Conservation (phyloP, 1,284 basidiomycete species). For the Apiotrichum akiyoshidainum region DNA sequence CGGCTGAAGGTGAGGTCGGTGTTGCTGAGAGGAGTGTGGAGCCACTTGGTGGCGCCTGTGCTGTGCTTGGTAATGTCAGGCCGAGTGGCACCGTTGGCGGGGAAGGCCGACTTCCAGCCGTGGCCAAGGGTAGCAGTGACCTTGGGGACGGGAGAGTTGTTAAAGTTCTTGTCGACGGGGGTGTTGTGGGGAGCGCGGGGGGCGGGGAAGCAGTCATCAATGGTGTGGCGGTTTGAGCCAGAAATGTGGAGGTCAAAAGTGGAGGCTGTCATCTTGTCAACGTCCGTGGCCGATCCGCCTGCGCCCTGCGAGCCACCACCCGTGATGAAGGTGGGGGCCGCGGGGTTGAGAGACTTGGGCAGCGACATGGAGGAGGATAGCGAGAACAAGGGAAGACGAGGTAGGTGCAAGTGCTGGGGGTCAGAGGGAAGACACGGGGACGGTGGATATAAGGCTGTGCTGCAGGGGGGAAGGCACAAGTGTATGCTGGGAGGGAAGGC, state of each 20-base stretch:
- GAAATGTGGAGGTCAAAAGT: neutral
- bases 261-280: neutral
- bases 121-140: neutral
- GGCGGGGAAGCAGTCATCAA: neutral
- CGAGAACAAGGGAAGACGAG: too few species aligned
- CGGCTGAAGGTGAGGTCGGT: neutral
- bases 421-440: neutral
- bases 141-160: neutral
- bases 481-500: slow-evolving; percentile 7
- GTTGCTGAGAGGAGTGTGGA: neutral
- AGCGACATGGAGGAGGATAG: neutral
- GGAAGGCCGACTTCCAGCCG: slow-evolving; percentile 3
- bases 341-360: slow-evolving; percentile 10
- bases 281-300: neutral
- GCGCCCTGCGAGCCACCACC: neutral
- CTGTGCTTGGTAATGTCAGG: neutral
- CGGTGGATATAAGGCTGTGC: neutral
- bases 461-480: neutral
- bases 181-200: slow-evolving; percentile 6
- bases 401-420: neutral
- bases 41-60: neutral
- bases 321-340: slow-evolving; percentile 5
- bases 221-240: neutral
- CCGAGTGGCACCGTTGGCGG: neutral
- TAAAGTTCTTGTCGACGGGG: neutral